These are phyloP conservation scores for Penicillium sclerotiorum DNA, from an alignment of 2,329 filamentous ascomycete species.

Conservation along the genomic window DNA sequence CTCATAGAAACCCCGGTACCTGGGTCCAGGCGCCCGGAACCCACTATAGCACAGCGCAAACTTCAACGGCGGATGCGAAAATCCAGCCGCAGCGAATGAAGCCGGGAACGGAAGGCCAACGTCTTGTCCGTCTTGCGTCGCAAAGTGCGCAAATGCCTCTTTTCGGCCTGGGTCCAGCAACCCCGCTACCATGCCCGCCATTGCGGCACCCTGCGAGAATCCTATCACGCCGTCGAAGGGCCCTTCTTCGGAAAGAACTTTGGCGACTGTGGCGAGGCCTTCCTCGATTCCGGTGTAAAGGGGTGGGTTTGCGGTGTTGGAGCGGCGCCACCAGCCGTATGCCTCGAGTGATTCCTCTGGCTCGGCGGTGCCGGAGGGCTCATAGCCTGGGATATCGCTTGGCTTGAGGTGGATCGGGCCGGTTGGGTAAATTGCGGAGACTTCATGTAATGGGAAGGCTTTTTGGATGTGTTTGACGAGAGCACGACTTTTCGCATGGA, in stretches of 20 bases:
- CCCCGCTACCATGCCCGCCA: slow-evolving; percentile 71
- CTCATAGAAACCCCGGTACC: slow-evolving; percentile 71
- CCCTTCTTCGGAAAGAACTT: slow-evolving; percentile 62
- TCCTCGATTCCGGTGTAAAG: slow-evolving; percentile 70
- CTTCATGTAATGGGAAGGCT: slow-evolving; percentile 64
- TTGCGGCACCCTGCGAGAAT: slow-evolving; percentile 78
- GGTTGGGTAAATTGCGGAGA: slow-evolving; percentile 69
- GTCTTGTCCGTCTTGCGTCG: slow-evolving; percentile 12
- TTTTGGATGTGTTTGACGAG: slow-evolving; percentile 80
- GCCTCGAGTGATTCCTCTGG: slow-evolving; percentile 63
- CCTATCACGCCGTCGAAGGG: slow-evolving; percentile 78
- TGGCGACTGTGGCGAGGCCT: slow-evolving; percentile 66
- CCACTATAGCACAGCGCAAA: slow-evolving; percentile 79
- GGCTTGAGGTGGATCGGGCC: slow-evolving; percentile 65
- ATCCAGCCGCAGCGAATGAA: slow-evolving; percentile 45
- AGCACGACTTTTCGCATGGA: slow-evolving; percentile 85
- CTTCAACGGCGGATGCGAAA: slow-evolving; percentile 58
- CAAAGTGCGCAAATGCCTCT: slow-evolving; percentile 53
- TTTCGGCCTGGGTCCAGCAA: slow-evolving; percentile 63
- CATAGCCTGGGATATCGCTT: slow-evolving; percentile 71
- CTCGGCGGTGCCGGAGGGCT: slow-evolving; percentile 43
- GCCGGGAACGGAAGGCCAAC: slow-evolving; percentile 55
- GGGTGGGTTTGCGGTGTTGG: slow-evolving; percentile 61
- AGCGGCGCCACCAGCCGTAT: slow-evolving; percentile 80
- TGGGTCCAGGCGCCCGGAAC: slow-evolving; percentile 65